Percentiles rank a stretch among this genome's conserved stretches.
Conservation (phyloP, 768 basidiomycete genomes). For the Kondoa malvinella region DNA sequence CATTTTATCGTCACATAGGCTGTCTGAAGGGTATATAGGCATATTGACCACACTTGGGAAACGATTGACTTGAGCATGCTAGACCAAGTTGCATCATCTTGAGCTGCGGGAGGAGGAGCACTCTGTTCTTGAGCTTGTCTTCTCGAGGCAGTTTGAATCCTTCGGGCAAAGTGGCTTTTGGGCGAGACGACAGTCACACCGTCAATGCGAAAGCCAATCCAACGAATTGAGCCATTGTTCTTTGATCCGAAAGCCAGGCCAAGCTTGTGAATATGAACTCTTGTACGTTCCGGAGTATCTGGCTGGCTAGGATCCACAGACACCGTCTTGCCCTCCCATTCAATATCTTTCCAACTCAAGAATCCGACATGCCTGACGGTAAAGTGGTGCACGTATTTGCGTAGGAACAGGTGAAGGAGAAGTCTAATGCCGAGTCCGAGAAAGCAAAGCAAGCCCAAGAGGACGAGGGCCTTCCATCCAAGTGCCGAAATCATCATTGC, state of each 20-base stretch:
- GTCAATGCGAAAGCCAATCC: background rate
- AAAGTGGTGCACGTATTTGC: background rate
- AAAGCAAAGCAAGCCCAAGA: background rate
- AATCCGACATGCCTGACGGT: background rate
- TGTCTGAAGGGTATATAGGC: no score
- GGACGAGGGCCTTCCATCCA: no score
- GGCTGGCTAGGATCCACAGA: background rate
- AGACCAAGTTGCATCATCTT: background rate
- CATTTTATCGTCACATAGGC: no score
- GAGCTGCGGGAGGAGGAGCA: no score
- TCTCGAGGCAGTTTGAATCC: background rate
- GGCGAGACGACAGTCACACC: background rate
- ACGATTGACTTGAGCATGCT: background rate
- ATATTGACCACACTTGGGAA: no score
- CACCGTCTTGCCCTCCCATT: background rate
- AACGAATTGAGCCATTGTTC: background rate
- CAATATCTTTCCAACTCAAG: background rate
- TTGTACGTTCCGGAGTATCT: background rate
- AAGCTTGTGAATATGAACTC: background rate
- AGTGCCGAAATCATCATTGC: no score
- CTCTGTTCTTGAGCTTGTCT: background rate
- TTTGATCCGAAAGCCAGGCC: background rate
- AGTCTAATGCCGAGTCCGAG: background rate
- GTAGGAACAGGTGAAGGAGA: background rate
- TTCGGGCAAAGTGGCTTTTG: background rate